Evolutionary conservation across 768 basidiomycete species (phyloP).

Genomic region (Psilocybe cyanescens): DNA sequence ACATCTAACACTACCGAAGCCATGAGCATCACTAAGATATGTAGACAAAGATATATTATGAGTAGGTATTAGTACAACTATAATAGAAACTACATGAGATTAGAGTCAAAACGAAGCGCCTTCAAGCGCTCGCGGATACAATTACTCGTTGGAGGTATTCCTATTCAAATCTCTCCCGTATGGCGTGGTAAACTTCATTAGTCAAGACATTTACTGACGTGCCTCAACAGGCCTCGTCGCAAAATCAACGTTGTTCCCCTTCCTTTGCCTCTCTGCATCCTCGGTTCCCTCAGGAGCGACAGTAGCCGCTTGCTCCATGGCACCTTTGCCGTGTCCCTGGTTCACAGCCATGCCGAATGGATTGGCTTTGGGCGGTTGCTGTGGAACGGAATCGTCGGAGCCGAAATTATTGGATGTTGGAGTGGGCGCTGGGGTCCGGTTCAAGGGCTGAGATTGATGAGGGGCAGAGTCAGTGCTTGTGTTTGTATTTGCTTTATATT

Average conservation of each 20-base stretch:
- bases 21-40: too few species aligned
- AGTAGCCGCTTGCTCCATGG: constrained; percentile 31
- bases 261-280: constrained; percentile 25
- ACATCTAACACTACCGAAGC: too few species aligned
- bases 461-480: not conserved
- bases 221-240: not conserved
- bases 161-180: too few species aligned
- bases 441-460: not conserved
- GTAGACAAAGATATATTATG: too few species aligned
- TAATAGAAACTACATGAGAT: too few species aligned
- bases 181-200: not conserved
- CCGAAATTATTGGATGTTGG: not conserved
- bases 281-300: constrained; percentile 31
- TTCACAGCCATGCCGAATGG: constrained; percentile 13
- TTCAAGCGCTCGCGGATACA: too few species aligned
- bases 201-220: not conserved
- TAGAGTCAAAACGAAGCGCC: too few species aligned
- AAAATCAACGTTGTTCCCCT: constrained; percentile 17
- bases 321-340: constrained; percentile 11
- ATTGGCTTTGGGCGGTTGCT: constrained; percentile 6
- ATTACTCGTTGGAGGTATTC: too few species aligned
- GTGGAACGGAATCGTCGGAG: not conserved
- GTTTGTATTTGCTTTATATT: not conserved
- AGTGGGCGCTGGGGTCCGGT: not conserved
- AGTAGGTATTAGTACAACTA: too few species aligned